A percentile compares a stretch with the other conserved stretches of the same genome.
Conservation (phyloP, 495 filamentous ascomycete species). For the Aspergillus ostianus region DNA sequence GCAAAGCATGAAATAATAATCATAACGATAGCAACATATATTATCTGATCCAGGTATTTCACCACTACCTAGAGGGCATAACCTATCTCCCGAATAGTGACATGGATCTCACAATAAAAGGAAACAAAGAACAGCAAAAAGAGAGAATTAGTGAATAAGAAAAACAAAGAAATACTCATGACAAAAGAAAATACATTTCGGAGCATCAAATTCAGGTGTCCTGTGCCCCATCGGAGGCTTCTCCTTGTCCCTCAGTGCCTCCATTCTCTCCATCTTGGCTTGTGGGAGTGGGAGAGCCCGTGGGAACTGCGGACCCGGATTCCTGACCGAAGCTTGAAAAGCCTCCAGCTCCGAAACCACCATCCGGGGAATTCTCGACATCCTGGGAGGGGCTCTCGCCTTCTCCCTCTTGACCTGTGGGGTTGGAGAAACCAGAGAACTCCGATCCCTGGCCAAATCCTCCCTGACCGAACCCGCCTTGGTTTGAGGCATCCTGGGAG, state of each 20-base stretch:
- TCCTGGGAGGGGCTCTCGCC: no score
- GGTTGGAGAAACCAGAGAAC: neutral
- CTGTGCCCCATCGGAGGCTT: neutral
- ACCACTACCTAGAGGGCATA: neutral
- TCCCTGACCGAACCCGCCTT: no score
- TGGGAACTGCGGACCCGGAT: neutral
- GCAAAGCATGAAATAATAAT: no score
- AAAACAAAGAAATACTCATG: neutral
- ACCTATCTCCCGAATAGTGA: no score
- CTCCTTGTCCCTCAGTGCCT: no score
- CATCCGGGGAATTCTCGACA: no score
- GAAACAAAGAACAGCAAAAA: neutral
- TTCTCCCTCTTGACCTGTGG: neutral
- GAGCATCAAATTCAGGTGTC: neutral
- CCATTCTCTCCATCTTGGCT: neutral
- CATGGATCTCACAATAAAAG: no score
- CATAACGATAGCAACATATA: neutral
- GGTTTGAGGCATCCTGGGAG: no score
- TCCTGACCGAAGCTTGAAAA: neutral
- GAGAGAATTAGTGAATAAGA: neutral
- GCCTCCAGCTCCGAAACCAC: no score
- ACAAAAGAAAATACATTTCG: neutral
- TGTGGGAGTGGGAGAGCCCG: neutral
- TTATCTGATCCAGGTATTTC: neutral
- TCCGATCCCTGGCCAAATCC: neutral